Evolutionary conservation across 495 filamentous ascomycete genomes (phyloP), one percentile per base, ranked within the genome.

Genomic region (Geopyxis carbonaria): DNA sequence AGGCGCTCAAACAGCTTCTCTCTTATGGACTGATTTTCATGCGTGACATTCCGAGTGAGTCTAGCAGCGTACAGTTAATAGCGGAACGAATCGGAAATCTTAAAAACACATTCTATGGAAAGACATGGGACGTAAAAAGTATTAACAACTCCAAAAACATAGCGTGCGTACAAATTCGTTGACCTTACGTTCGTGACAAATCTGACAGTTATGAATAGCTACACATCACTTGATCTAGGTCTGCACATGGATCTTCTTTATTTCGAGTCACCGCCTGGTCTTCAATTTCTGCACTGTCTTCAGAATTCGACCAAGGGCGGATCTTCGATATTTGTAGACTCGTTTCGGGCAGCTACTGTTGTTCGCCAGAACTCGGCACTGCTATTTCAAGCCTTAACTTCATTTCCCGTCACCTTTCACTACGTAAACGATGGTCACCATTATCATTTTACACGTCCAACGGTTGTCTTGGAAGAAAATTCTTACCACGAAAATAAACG

Each of bases 221-320:
- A 95, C 61, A 93, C 86, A 3, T 72, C 63, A 53, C 62, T 73
- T 30, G 72, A 72, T 47, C 72, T 93, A 1, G 80, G 78, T 13
- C 71, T 89, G 25, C 87, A 95, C 58, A 87, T 92, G 76, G 87
- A 95, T 51, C 68, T 93, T 20, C 66, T 92, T 53, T 95, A 95
- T 63, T 77, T 87, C 64, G 61, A 66, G 10, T 69, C 79, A 18
- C 71, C 81, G 6, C 87, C 87, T 0, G 70, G 73, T 14, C 66
- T 83, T 40, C 87, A 95, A 59, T 61, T 93, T 13, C 67, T 95
- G 4, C 87, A 93, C 56, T 93, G 85, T 47, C 57, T 93, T 15
- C 63, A 75, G 44, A 85, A 85, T 52, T 71, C 68, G 1, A 72
- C 70, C 48, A 61, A 69, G 0, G 82, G 86, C 0, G 87, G 87